A percentile compares a stretch with the other conserved stretches of the same genome.
Evolutionary conservation across 2,329 filamentous ascomycete genomes (phyloP).

Genomic region (Monosporascus sp.): DNA sequence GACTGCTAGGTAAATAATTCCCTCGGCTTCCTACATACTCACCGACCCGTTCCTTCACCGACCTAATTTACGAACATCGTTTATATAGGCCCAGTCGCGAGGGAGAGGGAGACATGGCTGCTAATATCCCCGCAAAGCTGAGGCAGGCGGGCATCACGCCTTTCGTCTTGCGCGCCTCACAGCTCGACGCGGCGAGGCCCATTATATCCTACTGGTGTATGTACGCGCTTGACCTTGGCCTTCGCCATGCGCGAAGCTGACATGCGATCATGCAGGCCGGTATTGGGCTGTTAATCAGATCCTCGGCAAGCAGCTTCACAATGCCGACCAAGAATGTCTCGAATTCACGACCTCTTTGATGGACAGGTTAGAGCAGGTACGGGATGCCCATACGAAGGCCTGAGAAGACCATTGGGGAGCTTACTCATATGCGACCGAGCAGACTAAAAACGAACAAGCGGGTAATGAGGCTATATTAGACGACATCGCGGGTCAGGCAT

Average conservation of each 20-base stretch:
- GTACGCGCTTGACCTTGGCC: constrained; percentile 29
- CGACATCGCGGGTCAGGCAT: constrained; percentile 80
- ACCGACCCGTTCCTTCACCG: not conserved
- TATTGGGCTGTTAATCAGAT: constrained; percentile 94
- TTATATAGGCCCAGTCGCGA: too few species aligned
- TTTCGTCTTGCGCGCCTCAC: constrained; percentile 76
- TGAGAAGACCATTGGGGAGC: not conserved
- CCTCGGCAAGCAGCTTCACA: constrained; percentile 73
- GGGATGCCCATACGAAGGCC: constrained; percentile 7
- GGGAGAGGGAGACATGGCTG: constrained; percentile 53
- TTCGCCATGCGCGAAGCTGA: constrained; percentile 7
- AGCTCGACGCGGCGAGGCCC: constrained; percentile 80
- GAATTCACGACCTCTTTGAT: constrained; percentile 78
- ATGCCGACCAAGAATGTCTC: constrained; percentile 69
- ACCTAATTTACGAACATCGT: not conserved
- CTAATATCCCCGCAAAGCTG: constrained; percentile 64
- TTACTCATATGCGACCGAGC: constrained; percentile 1
- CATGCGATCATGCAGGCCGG: constrained; percentile 52
- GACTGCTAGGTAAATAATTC: not conserved
- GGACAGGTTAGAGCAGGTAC: constrained; percentile 80
- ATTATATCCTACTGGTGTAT: constrained; percentile 93
- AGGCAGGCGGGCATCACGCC: constrained; percentile 77
- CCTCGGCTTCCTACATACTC: not conserved
- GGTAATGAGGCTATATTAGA: constrained; percentile 80
- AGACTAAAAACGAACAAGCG: constrained; percentile 68